Base-by-base conservation (phyloP, 2,329 filamentous ascomycete genomes). In the Rhytidhysteron rufulum region DNA sequence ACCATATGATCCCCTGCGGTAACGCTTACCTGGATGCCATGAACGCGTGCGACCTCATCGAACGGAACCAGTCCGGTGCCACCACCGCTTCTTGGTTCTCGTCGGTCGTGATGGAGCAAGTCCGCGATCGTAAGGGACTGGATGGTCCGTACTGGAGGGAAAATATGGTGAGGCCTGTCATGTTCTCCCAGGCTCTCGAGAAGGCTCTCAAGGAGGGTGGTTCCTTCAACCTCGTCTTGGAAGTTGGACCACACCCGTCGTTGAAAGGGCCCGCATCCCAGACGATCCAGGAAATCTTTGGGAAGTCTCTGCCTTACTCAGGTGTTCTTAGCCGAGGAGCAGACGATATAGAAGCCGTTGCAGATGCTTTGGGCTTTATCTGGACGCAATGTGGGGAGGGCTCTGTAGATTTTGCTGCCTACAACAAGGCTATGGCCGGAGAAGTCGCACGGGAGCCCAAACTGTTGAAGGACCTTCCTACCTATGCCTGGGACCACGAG, bases 161-260 rank as follows among this genome's bases (percentile, higher is more conserved):
- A 11, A 71, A 70, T 40, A 53, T 71, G 49, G 38, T 53, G 1
- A 50, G 50, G 2, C 41, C 65, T 8, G 68, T 71, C 1, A 48
- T 60, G 2, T 71, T 70, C 45, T 52, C 49, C n/a, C 41, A 55
- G n/a, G 63, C 61, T 6, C 16, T 68, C 2, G 31, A 42, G 8
- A 44, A 47, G 10, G 39, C 41, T 20, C 37, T 49, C 2, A 38
- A 9, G 31, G 19, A 51, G 19, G 27, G 32, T 8, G 27, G 21
- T 5, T 19, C 11, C 17, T 32, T 17, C 11, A 37, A 36, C 29
- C 8, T 51, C 2, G 43, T 29, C 4, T 11, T 59, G 11, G 58
- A 62, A 31, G 38, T 58, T 13, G 60, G 60, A 4, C 58, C 60
- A 9, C 60, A 63, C 40, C 49, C 55, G 0, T 57, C 54, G 1